phyloP scores from a whole-genome alignment of 805 yeast species.

The Cyberlindnera amylophila region DNA sequence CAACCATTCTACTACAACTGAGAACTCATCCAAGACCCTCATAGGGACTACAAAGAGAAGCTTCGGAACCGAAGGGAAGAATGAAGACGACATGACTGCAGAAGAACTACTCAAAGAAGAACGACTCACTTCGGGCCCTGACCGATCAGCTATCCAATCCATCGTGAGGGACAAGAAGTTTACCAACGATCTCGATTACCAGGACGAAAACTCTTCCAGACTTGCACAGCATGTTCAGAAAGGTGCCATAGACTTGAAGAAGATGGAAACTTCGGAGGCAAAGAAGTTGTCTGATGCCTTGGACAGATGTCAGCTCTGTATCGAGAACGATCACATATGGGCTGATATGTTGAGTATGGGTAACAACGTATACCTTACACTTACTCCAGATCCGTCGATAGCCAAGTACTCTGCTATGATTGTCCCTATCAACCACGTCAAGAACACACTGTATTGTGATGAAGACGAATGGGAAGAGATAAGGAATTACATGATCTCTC shows the following conservation, averaged over 20 bases:
- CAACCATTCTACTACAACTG: neutral
- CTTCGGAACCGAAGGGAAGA: constrained; percentile 3
- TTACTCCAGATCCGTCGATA: constrained; percentile 39
- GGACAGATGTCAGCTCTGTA: constrained; percentile 36
- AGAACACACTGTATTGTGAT: constrained; percentile 38
- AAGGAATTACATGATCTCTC: constrained; percentile 37
- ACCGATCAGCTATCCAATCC: constrained; percentile 29
- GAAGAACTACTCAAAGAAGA: constrained; percentile 35
- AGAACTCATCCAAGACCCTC: neutral
- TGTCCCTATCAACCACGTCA: constrained; percentile 38
- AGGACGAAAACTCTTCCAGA: constrained; percentile 38
- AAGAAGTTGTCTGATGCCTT: constrained; percentile 29
- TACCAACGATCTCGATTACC: constrained; percentile 38
- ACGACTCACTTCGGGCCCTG: constrained; percentile 18
- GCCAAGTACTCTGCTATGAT: constrained; percentile 34
- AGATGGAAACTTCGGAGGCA: constrained; percentile 27
- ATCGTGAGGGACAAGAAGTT: constrained; percentile 37
- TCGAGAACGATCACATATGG: constrained; percentile 26
- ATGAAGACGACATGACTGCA: constrained; percentile 34
- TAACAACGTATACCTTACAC: constrained; percentile 34
- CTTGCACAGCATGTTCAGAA: constrained; percentile 32
- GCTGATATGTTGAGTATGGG: constrained; percentile 35
- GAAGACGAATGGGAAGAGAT: constrained; percentile 44
- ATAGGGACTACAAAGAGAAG: constrained; percentile 2
- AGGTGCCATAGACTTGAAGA: constrained; percentile 29